Percentiles rank a stretch among this genome's conserved stretches.
Evolutionary conservation across 192 early-diverging fungal species (phyloP).

Genomic region (Mortierella claussenii): DNA sequence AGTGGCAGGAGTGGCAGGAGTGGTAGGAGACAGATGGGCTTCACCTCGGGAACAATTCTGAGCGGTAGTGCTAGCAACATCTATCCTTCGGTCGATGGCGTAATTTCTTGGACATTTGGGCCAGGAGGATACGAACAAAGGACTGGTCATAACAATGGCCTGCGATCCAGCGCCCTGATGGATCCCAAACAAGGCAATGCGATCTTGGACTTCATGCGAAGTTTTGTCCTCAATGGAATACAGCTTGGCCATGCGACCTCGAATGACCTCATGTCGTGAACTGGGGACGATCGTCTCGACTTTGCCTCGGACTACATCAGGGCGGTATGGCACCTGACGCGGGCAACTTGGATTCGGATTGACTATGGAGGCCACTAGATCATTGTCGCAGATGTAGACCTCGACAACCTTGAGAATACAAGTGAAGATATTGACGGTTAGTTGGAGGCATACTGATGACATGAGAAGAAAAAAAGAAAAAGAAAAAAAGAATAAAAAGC

Average conservation of each 20-base stretch:
- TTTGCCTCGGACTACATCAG: conserved; percentile 7
- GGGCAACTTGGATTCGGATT: too few relatives aligned
- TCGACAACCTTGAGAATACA: too few relatives aligned
- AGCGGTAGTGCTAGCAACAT: background rate
- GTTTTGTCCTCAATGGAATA: background rate
- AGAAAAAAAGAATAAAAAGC: background rate
- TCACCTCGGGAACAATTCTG: too few relatives aligned
- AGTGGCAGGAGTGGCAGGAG: background rate
- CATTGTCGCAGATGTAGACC: conserved; percentile 7
- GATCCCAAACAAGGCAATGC: conserved; percentile 30
- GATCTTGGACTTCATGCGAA: background rate
- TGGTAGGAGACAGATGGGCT: background rate
- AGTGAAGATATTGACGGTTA: too few relatives aligned
- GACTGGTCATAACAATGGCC: conserved; percentile 20
- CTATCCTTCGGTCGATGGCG: background rate
- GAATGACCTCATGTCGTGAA: conserved; percentile 1
- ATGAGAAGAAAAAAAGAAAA: background rate
- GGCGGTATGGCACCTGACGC: background rate
- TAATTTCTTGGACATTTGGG: too few relatives aligned
- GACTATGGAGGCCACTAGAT: too few relatives aligned
- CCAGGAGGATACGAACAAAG: conserved; percentile 7
- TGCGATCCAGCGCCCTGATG: conserved; percentile 4
- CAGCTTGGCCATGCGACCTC: conserved; percentile 14
- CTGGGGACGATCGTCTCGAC: conserved; percentile 19
- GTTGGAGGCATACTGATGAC: too few relatives aligned